These are phyloP conservation scores for Zychaea mexicana DNA, from an alignment of 371 early-diverging fungal genomes.

Conservation along the genomic window DNA sequence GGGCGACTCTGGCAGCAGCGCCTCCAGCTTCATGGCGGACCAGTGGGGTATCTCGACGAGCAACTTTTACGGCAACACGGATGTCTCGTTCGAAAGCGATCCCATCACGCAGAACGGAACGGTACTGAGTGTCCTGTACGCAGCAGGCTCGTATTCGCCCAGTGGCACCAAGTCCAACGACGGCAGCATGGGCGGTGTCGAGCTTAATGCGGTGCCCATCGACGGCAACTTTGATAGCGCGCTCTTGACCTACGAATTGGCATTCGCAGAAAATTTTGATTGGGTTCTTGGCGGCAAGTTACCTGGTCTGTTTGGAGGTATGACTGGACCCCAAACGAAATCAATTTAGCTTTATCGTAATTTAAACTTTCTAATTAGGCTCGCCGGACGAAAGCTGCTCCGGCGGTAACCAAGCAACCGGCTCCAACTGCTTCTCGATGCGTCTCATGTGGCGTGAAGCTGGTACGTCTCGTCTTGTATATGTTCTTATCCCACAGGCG, in stretches of 20 bases:
- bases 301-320: slow-evolving; percentile 54
- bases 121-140: slow-evolving; percentile 43
- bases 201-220: slow-evolving; percentile 50
- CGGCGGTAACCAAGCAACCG: slow-evolving; percentile 48
- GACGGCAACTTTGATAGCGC: slow-evolving; percentile 38
- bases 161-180: slow-evolving; percentile 9
- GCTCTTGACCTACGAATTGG: slow-evolving; percentile 54
- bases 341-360: neutral
- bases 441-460: slow-evolving; percentile 55
- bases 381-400: slow-evolving; percentile 46
- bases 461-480: slow-evolving; percentile 27
- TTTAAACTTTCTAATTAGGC: slow-evolving; percentile 17
- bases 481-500: too few relatives aligned
- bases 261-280: slow-evolving; percentile 54
- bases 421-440: slow-evolving; percentile 46
- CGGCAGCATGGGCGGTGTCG: slow-evolving; percentile 43
- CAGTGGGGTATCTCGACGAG: slow-evolving; percentile 22
- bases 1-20: slow-evolving; percentile 5
- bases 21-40: slow-evolving; percentile 20
- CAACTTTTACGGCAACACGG: slow-evolving; percentile 25
- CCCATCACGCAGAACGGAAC: slow-evolving; percentile 30
- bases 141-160: slow-evolving; percentile 49
- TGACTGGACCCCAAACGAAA: neutral
- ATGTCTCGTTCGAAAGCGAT: slow-evolving; percentile 48
- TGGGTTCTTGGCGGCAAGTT: slow-evolving; percentile 62